Evolutionary conservation across 495 filamentous ascomycete species (phyloP), one percentile per base, ranked within the genome.

Genomic region (Rhizodiscina lignyota): DNA sequence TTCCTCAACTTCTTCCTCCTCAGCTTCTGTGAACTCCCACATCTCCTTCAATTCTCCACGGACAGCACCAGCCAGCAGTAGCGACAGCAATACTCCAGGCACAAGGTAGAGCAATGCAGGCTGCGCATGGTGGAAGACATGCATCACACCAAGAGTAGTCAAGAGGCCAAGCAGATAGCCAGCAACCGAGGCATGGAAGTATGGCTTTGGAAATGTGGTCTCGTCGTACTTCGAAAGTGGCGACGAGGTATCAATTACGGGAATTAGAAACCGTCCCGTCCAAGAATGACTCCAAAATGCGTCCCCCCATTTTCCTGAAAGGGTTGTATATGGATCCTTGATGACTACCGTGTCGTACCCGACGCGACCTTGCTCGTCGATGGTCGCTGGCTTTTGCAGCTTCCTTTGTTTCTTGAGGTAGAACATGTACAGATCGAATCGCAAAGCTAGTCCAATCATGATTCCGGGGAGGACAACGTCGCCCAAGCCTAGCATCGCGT

Each of bases 381-480:
- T 21, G 1, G 29, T 39, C 4, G 31, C 22, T 38, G 1, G 38
- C 43, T 2, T 54, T 40, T 23, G 44, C 2, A 11, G 4, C 12
- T 31, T 43, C 15, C 24, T 16, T 37, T 71, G 67, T 49, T 74
- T 71, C 3, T 58, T 60, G 22, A 78, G 59, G 49, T 94, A 94
- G 56, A 77, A 76, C 23, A 80, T 64, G 52, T 79, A 92, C 1
- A 92, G 66, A 54, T 97, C 89, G 50, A 89, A 94, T 17, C 89
- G 78, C 17, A 97, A 64, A 1, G 86, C 81, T 26, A 93, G 61
- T 0, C 71, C 82, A 34, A 94, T 77, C 62, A 96, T 77, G 48
- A 97, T 80, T 3, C 89, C 89, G 0, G 89, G 89, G n/a, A 97
- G 60, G 8, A 94, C 79, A 27, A 97, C 78, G 51, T 97, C 89